phyloP scores from a whole-genome alignment of 139 green algal genomes.

The Diplosphaera chodatii region DNA sequence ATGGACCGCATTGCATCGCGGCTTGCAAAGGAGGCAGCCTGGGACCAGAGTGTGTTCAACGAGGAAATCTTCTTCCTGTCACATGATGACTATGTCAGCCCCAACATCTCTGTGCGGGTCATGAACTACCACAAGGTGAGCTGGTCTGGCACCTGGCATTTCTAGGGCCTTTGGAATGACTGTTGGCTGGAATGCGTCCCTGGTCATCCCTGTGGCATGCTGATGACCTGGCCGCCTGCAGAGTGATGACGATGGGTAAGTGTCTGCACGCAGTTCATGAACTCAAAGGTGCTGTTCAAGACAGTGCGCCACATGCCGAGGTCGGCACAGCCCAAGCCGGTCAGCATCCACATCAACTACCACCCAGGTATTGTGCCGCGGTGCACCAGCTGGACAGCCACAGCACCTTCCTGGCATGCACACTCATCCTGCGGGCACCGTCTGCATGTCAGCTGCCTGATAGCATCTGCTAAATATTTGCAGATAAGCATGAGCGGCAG shows the following conservation, averaged over 20 bases:
- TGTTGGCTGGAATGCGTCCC: too few relatives aligned
- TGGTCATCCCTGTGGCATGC: too few relatives aligned
- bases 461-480: not conserved
- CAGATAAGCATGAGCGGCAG: slow-evolving; percentile 85
- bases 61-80: slow-evolving; percentile 85
- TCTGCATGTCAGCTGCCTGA: too few relatives aligned
- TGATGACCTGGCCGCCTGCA: too few relatives aligned
- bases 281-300: slow-evolving; percentile 76
- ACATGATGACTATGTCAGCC: slow-evolving; percentile 66
- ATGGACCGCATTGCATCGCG: slow-evolving; percentile 60
- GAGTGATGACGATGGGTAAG: too few relatives aligned
- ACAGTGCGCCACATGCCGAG: slow-evolving; percentile 45
- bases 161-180: too few relatives aligned
- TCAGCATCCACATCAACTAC: slow-evolving; percentile 77
- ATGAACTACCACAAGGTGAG: slow-evolving; percentile 58
- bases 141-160: too few relatives aligned
- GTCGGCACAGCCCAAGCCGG: slow-evolving; percentile 32
- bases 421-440: too few relatives aligned
- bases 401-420: not conserved
- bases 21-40: slow-evolving; percentile 68
- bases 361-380: slow-evolving; percentile 68
- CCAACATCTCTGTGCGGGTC: slow-evolving; percentile 60
- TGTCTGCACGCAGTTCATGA: slow-evolving; percentile 69
- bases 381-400: not conserved
- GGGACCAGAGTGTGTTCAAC: slow-evolving; percentile 81